These are phyloP conservation scores for Pyrus bretschneideri DNA, from an alignment of 306 rosid genomes.

Conservation along the genomic window DNA sequence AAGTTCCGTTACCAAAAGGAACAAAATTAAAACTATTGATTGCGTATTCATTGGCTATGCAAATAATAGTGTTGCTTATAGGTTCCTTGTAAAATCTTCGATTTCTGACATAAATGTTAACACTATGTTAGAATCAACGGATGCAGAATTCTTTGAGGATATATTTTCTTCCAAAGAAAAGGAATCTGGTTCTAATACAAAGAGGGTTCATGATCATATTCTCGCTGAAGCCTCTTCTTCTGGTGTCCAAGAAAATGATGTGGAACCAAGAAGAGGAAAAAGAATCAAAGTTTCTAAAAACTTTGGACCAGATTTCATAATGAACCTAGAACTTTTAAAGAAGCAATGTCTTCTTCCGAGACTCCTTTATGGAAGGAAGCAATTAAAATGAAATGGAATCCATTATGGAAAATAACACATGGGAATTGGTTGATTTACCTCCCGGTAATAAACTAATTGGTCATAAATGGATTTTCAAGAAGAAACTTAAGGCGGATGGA, in stretches of 20 bases:
- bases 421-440: background rate
- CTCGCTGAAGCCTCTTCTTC: background rate
- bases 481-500: background rate
- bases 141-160: background rate
- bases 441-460: background rate
- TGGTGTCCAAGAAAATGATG: background rate
- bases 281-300: too few relatives aligned
- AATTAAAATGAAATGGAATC: background rate
- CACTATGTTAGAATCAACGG: too few relatives aligned
- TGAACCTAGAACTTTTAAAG: background rate
- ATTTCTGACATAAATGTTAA: background rate
- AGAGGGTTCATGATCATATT: background rate
- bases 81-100: too few relatives aligned
- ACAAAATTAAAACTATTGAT: too few relatives aligned
- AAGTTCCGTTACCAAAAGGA: too few relatives aligned
- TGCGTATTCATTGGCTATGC: too few relatives aligned
- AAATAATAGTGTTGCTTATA: too few relatives aligned
- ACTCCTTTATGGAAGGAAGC: background rate
- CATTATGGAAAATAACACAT: background rate
- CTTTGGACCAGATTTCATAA: too few relatives aligned
- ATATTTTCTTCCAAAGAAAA: background rate
- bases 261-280: background rate
- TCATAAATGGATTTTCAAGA: background rate
- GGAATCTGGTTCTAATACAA: too few relatives aligned
- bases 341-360: background rate